These are phyloP conservation scores for Colletotrichum sp. DNA, from an alignment of 2,329 filamentous ascomycete genomes.

Conservation along the genomic window DNA sequence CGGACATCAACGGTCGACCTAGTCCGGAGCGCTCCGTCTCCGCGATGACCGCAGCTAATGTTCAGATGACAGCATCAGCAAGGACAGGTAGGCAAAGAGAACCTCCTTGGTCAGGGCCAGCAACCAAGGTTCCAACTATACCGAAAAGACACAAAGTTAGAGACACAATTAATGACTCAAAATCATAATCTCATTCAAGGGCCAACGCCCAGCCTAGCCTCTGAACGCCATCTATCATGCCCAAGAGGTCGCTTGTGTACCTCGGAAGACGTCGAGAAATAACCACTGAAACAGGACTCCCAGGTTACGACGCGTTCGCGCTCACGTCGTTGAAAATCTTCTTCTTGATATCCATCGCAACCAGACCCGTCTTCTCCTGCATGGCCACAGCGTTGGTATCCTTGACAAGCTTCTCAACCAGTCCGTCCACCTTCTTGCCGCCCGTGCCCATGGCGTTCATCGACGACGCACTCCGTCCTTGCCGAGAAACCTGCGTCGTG, in stretches of 20 bases:
- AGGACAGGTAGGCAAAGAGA: neutral
- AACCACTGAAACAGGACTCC: neutral
- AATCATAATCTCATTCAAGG: slow-evolving; percentile 18
- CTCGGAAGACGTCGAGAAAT: slow-evolving; percentile 2
- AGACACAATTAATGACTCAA: neutral
- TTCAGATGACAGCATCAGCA: neutral
- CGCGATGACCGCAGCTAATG: neutral
- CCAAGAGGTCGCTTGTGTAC: neutral
- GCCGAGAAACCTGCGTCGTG: slow-evolving; percentile 42
- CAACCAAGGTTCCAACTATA: neutral
- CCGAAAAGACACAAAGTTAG: neutral
- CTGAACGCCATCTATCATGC: slow-evolving; percentile 21
- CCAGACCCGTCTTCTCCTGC: slow-evolving; percentile 67
- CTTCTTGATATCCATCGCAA: slow-evolving; percentile 68
- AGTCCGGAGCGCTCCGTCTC: neutral
- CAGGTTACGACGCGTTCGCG: slow-evolving; percentile 7
- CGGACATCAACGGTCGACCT: neutral
- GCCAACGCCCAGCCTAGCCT: slow-evolving; percentile 6
- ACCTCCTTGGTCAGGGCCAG: neutral
- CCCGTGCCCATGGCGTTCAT: slow-evolving; percentile 26
- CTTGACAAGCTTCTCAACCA: slow-evolving; percentile 64
- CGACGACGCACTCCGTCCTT: slow-evolving; percentile 28
- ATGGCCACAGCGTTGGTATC: slow-evolving; percentile 66
- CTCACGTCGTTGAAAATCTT: slow-evolving; percentile 60
- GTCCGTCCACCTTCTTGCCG: slow-evolving; percentile 45